A percentile compares a stretch with the other conserved stretches of the same genome.
Conservation (phyloP, 148 eudicot species). For the Camellia sinensis region DNA sequence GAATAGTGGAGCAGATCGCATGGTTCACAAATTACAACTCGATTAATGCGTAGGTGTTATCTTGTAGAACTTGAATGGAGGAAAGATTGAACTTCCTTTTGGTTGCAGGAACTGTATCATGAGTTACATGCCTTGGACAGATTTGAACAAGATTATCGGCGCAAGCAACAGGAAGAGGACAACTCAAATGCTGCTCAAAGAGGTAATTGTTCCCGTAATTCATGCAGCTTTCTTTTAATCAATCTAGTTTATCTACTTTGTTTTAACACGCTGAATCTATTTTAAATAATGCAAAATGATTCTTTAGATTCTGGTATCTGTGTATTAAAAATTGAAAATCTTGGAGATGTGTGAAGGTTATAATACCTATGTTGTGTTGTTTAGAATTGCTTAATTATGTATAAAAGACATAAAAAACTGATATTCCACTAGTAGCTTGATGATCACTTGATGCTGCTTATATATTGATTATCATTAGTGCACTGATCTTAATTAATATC, state of each 20-base stretch:
- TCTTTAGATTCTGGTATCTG: background rate
- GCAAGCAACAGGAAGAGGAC: conserved; percentile 89
- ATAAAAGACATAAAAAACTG: background rate
- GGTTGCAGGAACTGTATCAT: conserved; percentile 87
- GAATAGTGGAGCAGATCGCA: too few species aligned
- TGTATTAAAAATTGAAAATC: background rate
- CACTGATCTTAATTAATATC: background rate
- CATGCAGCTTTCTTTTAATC: background rate
- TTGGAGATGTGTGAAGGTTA: background rate
- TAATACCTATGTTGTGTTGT: background rate
- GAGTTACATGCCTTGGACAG: conserved; percentile 95
- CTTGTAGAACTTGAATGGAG: background rate
- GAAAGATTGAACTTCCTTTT: background rate
- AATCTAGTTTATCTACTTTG: background rate
- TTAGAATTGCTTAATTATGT: background rate
- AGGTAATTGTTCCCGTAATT: conserved; percentile 42
- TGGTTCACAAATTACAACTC: too few species aligned
- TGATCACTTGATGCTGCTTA: background rate
- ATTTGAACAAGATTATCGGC: conserved; percentile 90
- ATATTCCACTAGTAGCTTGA: background rate
- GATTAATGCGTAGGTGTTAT: background rate
- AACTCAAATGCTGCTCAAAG: conserved; percentile 67
- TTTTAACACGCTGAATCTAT: background rate
- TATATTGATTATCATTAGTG: background rate
- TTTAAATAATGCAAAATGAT: background rate